Conservation (phyloP, 1,284 basidiomycete genomes). For the Sporisorium graminicola region DNA sequence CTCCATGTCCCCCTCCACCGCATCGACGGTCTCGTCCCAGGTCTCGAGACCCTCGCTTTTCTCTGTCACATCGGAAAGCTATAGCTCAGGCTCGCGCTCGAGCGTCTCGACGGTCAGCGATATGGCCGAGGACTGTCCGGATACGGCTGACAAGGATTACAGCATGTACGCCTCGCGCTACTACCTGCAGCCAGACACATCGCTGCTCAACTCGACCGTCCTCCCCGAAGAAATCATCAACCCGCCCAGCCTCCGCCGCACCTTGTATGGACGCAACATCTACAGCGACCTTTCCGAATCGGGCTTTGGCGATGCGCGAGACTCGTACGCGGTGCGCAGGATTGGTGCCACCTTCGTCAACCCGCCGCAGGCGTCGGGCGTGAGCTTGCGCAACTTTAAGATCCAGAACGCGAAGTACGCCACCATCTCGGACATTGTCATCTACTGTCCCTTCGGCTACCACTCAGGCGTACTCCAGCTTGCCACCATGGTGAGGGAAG, state of each 20-base stretch:
- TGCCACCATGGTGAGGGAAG: constrained; percentile 61
- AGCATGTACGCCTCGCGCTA: neutral
- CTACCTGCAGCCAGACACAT: constrained; percentile 56
- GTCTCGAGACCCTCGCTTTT: constrained; percentile 53
- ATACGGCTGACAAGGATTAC: constrained; percentile 7
- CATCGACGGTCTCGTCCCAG: constrained; percentile 51
- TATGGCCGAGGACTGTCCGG: constrained; percentile 26
- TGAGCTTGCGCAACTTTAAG: constrained; percentile 65
- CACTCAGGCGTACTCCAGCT: constrained; percentile 55
- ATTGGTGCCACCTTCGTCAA: constrained; percentile 41
- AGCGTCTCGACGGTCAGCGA: constrained; percentile 49
- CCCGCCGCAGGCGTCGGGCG: constrained; percentile 54
- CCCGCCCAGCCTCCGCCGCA: constrained; percentile 39
- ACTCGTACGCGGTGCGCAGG: constrained; percentile 22
- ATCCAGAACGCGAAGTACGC: constrained; percentile 79
- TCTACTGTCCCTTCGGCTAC: constrained; percentile 75
- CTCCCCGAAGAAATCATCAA: constrained; percentile 54
- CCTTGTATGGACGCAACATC: constrained; percentile 36
- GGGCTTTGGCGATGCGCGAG: constrained; percentile 23
- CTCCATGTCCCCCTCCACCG: constrained; percentile 42
- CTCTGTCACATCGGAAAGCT: constrained; percentile 37
- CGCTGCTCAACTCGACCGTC: constrained; percentile 60
- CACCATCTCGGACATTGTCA: constrained; percentile 86
- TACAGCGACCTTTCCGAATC: constrained; percentile 25
- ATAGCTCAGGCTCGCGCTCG: constrained; percentile 39